Evolutionary conservation across 1,284 basidiomycete species (phyloP).

Genomic region (Vanrija sp.): DNA sequence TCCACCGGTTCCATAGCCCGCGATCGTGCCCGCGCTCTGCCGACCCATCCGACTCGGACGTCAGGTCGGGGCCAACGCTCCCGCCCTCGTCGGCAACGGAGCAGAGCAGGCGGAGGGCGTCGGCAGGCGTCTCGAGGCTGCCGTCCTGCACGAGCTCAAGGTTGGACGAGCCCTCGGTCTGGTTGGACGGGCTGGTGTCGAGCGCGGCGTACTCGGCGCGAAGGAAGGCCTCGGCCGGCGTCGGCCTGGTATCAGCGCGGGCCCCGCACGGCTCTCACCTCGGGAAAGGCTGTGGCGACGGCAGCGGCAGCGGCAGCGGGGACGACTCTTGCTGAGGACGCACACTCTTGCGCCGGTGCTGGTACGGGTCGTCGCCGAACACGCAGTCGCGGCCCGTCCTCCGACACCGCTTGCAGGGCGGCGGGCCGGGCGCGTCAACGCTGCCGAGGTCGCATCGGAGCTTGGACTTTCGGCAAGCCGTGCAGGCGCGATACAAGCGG

Average conservation of each 20-base stretch:
- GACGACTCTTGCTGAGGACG: background rate
- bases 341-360: background rate
- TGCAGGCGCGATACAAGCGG: conserved; percentile 2
- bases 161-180: background rate
- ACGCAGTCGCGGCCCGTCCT: conserved; percentile 18
- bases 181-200: background rate
- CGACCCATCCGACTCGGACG: background rate
- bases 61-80: background rate
- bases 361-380: conserved; percentile 8
- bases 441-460: conserved; percentile 11
- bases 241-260: no score
- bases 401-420: conserved; percentile 16
- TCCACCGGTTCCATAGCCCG: conserved; percentile 18
- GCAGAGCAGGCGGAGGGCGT: conserved; percentile 19
- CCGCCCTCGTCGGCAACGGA: conserved; percentile 16
- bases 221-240: no score
- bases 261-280: no score
- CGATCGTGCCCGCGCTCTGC: background rate
- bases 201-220: background rate
- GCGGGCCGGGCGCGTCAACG: conserved; percentile 3
- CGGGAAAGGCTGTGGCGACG: no score
- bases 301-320: no score
- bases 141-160: conserved; percentile 16
- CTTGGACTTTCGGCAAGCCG: conserved; percentile 3
- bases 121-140: conserved; percentile 21